Conservation (phyloP, 2,329 filamentous ascomycete genomes). For the Colletotrichum tropicicola region DNA sequence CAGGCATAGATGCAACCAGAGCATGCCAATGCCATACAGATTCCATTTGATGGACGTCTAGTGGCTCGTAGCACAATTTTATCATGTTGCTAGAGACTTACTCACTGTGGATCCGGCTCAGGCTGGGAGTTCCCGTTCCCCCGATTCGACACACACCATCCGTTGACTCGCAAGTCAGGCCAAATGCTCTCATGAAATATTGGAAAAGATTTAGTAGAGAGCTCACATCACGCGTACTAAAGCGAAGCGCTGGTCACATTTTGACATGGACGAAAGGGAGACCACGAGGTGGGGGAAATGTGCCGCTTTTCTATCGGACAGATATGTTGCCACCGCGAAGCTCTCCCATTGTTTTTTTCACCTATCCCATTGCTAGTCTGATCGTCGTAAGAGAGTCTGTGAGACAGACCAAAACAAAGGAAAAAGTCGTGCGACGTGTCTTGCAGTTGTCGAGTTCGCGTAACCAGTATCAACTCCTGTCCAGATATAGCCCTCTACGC, state of each 20-base stretch:
- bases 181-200: too few species aligned
- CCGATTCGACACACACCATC: too few species aligned
- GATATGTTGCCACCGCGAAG: slow-evolving; percentile 41
- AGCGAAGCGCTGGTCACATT: background rate
- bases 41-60: too few species aligned
- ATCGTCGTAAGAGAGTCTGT: slow-evolving; percentile 37
- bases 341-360: slow-evolving; percentile 45
- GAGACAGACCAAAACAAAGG: slow-evolving; percentile 48
- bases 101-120: too few species aligned
- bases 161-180: too few species aligned
- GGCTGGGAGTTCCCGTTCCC: too few species aligned
- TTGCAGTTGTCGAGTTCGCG: slow-evolving; percentile 41
- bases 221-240: too few species aligned
- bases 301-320: slow-evolving; percentile 47
- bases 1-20: too few species aligned
- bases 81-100: too few species aligned
- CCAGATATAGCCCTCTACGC: slow-evolving; percentile 53
- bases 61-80: too few species aligned
- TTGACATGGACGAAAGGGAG: slow-evolving; percentile 15
- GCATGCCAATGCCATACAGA: too few species aligned
- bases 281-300: slow-evolving; percentile 28
- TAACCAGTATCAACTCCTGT: slow-evolving; percentile 51
- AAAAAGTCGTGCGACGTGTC: slow-evolving; percentile 45
- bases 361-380: slow-evolving; percentile 33
- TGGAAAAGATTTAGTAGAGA: too few species aligned